Evolutionary conservation across 2,329 filamentous ascomycete genomes (phyloP).

Genomic region (Exophiala oligosperma): DNA sequence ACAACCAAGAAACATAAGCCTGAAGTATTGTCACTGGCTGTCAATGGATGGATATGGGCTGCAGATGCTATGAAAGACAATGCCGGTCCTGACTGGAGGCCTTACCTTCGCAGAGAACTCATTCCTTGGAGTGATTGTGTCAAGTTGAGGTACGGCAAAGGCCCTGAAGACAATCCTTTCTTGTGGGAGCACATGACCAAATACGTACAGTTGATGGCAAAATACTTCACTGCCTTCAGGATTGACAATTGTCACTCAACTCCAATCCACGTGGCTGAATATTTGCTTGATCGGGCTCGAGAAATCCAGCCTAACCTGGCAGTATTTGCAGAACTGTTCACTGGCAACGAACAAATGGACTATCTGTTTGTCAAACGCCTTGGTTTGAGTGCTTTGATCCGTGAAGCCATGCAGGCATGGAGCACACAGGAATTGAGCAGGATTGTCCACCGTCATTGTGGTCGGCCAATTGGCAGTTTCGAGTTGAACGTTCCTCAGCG

Average conservation of each 20-base stretch:
- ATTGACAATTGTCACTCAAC: constrained; percentile 99
- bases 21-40: constrained; percentile 78
- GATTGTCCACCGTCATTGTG: constrained; percentile 89
- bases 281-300: constrained; percentile 91
- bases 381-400: constrained; percentile 85
- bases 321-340: constrained; percentile 93
- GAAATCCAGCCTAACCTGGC: constrained; percentile 83
- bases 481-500: constrained; percentile 67
- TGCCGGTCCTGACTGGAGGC: constrained; percentile 81
- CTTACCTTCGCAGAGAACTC: constrained; percentile 94
- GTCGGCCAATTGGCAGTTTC: constrained; percentile 93
- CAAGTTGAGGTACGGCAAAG: constrained; percentile 84
- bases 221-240: constrained; percentile 90
- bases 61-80: constrained; percentile 93
- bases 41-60: constrained; percentile 99
- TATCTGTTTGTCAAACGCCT: constrained; percentile 93
- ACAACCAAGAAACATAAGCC: constrained; percentile 74
- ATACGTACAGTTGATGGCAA: constrained; percentile 89
- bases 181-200: constrained; percentile 95
- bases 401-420: constrained; percentile 99
- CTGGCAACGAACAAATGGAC: constrained; percentile 92
- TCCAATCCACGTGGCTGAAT: constrained; percentile 88
- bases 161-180: constrained; percentile 82
- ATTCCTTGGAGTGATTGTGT: constrained; percentile 99
- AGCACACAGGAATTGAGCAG: constrained; percentile 89